Percentiles rank a stretch among this genome's conserved stretches.
phyloP scores from a whole-genome alignment of 345 rosid species.

The Euclidium syriacum region DNA sequence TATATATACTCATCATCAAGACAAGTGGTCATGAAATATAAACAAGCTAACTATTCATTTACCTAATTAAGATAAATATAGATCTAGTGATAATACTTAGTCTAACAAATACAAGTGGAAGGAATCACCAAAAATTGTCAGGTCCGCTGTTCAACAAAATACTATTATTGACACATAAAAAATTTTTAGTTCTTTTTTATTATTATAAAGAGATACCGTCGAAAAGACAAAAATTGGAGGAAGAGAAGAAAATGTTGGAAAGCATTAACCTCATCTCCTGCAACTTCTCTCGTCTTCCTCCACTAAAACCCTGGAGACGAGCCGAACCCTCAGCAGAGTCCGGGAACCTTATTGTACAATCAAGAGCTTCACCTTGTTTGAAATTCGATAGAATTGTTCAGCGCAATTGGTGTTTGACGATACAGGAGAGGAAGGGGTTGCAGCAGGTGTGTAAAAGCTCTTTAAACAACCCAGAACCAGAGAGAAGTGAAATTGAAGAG shows the following conservation, averaged over 20 bases:
- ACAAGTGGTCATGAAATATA: too few species aligned
- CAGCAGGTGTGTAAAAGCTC: slow-evolving; percentile 40
- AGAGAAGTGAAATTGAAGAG: slow-evolving; percentile 31
- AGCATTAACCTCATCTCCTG: slow-evolving; percentile 47
- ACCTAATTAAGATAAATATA: too few species aligned
- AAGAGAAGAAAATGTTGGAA: slow-evolving; percentile 34
- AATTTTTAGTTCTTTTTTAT: too few species aligned
- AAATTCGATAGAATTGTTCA: slow-evolving; percentile 8
- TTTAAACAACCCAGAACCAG: slow-evolving; percentile 43
- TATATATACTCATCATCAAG: too few species aligned
- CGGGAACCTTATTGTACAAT: neutral
- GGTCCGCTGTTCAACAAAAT: too few species aligned
- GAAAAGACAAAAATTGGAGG: too few species aligned
- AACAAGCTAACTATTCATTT: too few species aligned
- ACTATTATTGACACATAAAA: too few species aligned
- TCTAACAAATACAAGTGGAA: too few species aligned
- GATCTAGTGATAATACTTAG: too few species aligned
- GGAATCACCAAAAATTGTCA: too few species aligned
- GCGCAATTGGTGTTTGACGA: neutral
- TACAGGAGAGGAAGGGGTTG: slow-evolving; percentile 21
- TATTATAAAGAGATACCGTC: too few species aligned
- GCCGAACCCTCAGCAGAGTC: neutral
- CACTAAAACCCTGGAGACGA: slow-evolving; percentile 21
- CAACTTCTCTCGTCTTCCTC: slow-evolving; percentile 42
- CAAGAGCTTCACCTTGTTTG: slow-evolving; percentile 11